These are phyloP conservation scores for Pistacia integerrima DNA, from an alignment of 345 rosid genomes.

Conservation along the genomic window DNA sequence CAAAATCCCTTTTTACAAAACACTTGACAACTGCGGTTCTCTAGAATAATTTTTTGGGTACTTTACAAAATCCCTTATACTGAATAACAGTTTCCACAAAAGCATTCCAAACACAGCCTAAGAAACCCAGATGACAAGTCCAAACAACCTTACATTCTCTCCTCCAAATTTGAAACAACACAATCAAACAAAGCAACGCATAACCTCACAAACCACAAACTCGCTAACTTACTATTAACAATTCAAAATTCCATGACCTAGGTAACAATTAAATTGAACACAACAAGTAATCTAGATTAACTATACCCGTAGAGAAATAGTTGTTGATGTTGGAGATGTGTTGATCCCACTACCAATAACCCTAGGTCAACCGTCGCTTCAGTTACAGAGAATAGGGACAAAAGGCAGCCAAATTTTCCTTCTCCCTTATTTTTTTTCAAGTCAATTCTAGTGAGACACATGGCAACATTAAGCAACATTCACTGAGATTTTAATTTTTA, in stretches of 20 bases:
- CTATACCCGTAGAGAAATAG: constrained; percentile 12
- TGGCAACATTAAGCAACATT: too few species aligned
- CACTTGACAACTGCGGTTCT: not conserved
- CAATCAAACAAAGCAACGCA: not conserved
- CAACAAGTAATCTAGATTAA: constrained; percentile 6
- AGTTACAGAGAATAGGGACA: too few species aligned
- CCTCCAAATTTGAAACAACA: not conserved
- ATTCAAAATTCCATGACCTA: too few species aligned
- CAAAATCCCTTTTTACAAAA: too few species aligned
- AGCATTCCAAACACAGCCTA: not conserved
- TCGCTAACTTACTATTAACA: not conserved
- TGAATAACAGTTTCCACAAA: too few species aligned
- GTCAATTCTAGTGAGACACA: too few species aligned
- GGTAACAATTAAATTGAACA: not conserved
- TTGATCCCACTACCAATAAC: too few species aligned
- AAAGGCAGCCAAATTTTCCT: too few species aligned
- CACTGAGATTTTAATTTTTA: too few species aligned
- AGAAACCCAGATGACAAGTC: not conserved
- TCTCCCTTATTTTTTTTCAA: too few species aligned
- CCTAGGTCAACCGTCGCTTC: too few species aligned
- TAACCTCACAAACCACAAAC: not conserved
- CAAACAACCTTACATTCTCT: constrained; percentile 2
- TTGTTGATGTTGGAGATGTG: too few species aligned
- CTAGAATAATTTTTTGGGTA: not conserved
- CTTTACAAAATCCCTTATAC: not conserved